Evolutionary conservation across 2,329 filamentous ascomycete genomes (phyloP), one percentile per base, ranked within the genome.

Genomic region (Penicillium sp.): DNA sequence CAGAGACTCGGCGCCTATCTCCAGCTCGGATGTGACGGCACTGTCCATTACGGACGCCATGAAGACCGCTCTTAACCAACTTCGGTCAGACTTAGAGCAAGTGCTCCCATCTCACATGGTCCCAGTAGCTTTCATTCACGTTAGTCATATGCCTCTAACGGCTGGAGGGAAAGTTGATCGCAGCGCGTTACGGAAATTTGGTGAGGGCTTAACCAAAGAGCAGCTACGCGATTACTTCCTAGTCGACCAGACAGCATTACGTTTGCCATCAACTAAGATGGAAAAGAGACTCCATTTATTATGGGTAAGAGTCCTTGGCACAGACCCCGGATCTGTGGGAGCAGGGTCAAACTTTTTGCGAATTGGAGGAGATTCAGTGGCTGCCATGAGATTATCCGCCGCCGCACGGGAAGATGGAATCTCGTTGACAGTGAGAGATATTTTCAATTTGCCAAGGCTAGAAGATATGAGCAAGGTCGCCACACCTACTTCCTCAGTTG

Each of bases 301-400:
- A 6, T 66, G 63, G 62, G 56, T 59, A n/a, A 58, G 59, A 3
- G 56, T 64, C 11, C 58, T 68, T 11, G 57, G 59, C 7, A 24
- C 66, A 23, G 43, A 57, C 2, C 18, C 56, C 4, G 60, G 60
- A 5, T 43, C 58, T 8, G 61, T 66, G 48, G 48, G 61, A 18
- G 35, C 60, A 5, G 59, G 65, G n/a, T 61, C 65, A n/a, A 64
- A 63, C 42, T 71, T 71, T 58, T 66, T 71, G 52, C 56, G 61
- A 12, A 48, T 68, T 12, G 68, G 68, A 21, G 68, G 68, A 21
- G 67, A 69, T 46, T 68, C 66, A 8, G 59, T 71, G 18, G 61
- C 60, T 16, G 63, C 63, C 3, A 65, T 66, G 64, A 59, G 61
- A 43, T 56, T 64, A 11, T 58, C 59, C 24, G 40, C 40, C 20